These are phyloP conservation scores for Murraya koenigii DNA, from an alignment of 345 rosid species.

Conservation along the genomic window DNA sequence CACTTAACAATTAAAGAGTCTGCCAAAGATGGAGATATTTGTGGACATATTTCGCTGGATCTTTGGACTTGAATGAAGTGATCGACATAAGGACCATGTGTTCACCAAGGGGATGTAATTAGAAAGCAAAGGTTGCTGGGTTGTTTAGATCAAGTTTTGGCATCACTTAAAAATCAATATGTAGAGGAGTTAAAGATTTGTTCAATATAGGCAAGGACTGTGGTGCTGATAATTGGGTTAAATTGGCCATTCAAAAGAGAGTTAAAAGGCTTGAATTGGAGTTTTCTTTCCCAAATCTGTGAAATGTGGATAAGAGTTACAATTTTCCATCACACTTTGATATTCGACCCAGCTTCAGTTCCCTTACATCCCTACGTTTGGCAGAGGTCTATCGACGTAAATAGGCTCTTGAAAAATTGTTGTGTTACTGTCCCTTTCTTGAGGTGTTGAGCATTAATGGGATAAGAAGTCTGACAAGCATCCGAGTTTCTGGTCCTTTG, in stretches of 20 bases:
- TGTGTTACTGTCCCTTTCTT: not conserved
- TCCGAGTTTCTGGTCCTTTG: not conserved
- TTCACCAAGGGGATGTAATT: not conserved
- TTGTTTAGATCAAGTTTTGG: not conserved
- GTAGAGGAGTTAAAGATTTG: not conserved
- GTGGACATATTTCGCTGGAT: not conserved
- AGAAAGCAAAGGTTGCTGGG: not conserved
- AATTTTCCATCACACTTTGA: not conserved
- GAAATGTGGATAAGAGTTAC: not conserved
- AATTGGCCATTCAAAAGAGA: not conserved
- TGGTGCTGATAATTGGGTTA: not conserved
- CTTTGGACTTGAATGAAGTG: not conserved
- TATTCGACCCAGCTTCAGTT: not conserved
- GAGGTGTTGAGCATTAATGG: not conserved
- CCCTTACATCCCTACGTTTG: not conserved
- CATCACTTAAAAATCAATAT: not conserved
- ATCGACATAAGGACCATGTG: not conserved
- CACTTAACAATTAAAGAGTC: not conserved
- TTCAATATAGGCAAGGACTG: too few species aligned
- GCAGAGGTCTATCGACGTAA: not conserved
- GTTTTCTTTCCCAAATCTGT: too few species aligned
- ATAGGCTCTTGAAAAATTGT: not conserved
- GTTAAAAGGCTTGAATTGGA: too few species aligned
- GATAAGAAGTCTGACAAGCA: not conserved
- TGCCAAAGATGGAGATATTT: not conserved